Evolutionary conservation across 352 stramenopile species (phyloP).

Genomic region (Phytophthora syringae): DNA sequence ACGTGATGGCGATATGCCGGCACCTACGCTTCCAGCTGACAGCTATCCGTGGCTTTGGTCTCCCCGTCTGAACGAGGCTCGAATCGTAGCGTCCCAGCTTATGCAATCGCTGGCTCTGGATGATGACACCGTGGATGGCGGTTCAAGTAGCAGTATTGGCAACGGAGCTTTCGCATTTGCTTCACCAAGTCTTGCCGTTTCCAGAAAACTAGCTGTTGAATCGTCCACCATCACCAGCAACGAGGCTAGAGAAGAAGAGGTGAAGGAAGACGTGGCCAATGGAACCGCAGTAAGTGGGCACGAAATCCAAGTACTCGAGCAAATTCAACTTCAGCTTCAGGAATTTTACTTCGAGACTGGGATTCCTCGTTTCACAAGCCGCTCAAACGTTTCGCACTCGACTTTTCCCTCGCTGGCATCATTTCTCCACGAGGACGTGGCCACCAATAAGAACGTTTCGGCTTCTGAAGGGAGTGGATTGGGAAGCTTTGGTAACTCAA

Average conservation of each 20-base stretch:
- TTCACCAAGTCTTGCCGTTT: constrained; percentile 4
- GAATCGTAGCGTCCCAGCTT: constrained; percentile 34
- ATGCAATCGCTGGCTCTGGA: constrained; percentile 22
- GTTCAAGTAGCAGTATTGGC: neutral
- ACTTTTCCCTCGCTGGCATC: constrained; percentile 41
- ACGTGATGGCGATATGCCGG: constrained; percentile 37
- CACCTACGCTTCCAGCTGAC: constrained; percentile 42
- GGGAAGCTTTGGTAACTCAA: neutral
- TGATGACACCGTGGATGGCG: constrained; percentile 2
- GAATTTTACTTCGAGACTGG: constrained; percentile 68
- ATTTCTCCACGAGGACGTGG: constrained; percentile 24
- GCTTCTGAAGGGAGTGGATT: neutral
- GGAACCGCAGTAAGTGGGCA: constrained; percentile 11
- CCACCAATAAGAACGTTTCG: neutral
- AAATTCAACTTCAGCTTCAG: constrained; percentile 39
- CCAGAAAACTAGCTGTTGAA: neutral
- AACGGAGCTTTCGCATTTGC: neutral
- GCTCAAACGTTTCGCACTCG: constrained; percentile 31
- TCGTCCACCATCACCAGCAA: neutral
- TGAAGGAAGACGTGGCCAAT: neutral
- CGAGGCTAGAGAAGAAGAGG: neutral
- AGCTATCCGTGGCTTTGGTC: constrained; percentile 62
- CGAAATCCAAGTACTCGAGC: constrained; percentile 37
- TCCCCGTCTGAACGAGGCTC: constrained; percentile 29
- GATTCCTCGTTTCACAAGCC: constrained; percentile 47